Evolutionary conservation across 2,329 filamentous ascomycete genomes (phyloP).

Genomic region (Trichocomaceae sp.): DNA sequence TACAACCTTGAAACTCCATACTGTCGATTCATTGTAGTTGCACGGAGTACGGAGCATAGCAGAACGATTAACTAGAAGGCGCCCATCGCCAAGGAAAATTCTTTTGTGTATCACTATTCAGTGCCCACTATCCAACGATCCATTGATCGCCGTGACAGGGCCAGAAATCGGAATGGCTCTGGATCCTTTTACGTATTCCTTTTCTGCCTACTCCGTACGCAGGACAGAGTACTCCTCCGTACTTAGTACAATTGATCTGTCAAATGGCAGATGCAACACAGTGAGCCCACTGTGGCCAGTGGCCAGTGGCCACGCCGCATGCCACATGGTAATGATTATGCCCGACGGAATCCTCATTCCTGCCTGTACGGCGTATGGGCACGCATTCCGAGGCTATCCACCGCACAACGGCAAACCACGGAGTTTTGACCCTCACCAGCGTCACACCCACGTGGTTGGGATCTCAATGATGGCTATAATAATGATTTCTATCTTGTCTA

Average conservation of each 20-base stretch:
- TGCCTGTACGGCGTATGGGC: neutral
- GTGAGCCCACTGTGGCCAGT: neutral
- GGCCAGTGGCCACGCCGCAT: too few species aligned
- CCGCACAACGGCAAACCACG: neutral
- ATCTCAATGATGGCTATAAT: neutral
- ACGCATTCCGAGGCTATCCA: neutral
- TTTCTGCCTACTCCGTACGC: neutral
- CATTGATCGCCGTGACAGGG: neutral
- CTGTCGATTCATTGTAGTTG: too few species aligned
- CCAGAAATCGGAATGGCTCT: neutral
- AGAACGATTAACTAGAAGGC: too few species aligned
- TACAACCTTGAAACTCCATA: too few species aligned
- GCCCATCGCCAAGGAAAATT: neutral
- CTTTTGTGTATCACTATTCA: too few species aligned
- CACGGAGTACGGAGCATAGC: too few species aligned
- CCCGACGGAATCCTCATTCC: slow-evolving; percentile 5
- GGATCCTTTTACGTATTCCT: neutral
- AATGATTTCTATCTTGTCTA: too few species aligned
- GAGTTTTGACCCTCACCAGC: neutral
- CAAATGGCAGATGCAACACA: neutral
- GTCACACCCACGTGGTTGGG: neutral
- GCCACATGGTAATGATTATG: slow-evolving; percentile 10
- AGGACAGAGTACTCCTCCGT: too few species aligned
- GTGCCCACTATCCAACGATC: too few species aligned
- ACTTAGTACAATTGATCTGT: too few species aligned